Base-by-base conservation (phyloP, 768 basidiomycete species). In the Coprinellus micaceus region DNA sequence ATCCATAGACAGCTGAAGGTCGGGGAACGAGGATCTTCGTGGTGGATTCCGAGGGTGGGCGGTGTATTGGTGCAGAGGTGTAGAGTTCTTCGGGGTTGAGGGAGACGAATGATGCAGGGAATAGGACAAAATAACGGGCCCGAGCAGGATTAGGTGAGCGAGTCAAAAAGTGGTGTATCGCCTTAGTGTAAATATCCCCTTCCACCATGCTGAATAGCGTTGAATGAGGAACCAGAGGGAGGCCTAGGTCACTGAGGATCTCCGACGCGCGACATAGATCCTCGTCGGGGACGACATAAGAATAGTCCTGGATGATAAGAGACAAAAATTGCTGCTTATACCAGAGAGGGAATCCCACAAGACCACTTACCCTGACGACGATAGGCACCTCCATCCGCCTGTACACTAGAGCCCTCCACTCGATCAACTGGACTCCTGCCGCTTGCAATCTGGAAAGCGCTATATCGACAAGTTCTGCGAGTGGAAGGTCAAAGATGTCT, bases 1-100 rank as follows among this genome's bases (percentile, higher is more conserved):
- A 73, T 4, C 69, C 69, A 49, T 69, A 74, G 4, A 71, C 64
- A n/a, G 69, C 69, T 12, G 66, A 46, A 25, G 61, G 67, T 25
- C 60, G 53, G 43, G 71, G 71, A 6, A 70, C 62, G 39, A 64
- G 65, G 25, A 71, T 61, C 13, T 55, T 52, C 17, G 58, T 22
- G 53, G 60, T 64, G 17, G 54, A 58, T 29, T 54, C 50, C n/a
- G 62, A 54, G 4, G 60, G 58, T 45, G 29, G 28, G 49, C 57
- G 48, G 57, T 65, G 58, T 28, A 25, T 54, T 5, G 63, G 62
- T 47, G 61, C 54, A 24, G 46, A 53, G 26, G 55, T 43, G 19
- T 55, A 55, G 12, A 68, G 29, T 26, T 71, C 69, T 6, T 59
- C 63, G 13, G 53, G 43, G n/a, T 60, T 54, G 37, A 69, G 53